phyloP scores from a whole-genome alignment of 2,329 filamentous ascomycete species.

The Akanthomyces uredinophilus region DNA sequence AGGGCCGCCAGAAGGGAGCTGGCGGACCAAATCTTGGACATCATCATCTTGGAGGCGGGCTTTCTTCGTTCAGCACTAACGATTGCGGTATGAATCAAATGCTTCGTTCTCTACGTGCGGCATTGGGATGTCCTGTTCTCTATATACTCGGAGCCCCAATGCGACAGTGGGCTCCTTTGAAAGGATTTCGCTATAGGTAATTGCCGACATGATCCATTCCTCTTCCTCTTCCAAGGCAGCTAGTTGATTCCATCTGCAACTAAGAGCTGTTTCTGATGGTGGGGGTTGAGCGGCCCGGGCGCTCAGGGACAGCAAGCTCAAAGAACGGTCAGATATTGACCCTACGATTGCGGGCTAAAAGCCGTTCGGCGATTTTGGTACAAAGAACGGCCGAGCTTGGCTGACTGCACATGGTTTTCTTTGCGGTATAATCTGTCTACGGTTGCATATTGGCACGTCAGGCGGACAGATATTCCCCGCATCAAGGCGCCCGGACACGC shows the following conservation, averaged over 20 bases:
- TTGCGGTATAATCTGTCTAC: too few relatives aligned
- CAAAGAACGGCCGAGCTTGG: too few relatives aligned
- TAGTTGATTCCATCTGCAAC: background rate
- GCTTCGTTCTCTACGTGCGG: too few relatives aligned
- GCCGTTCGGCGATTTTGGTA: too few relatives aligned
- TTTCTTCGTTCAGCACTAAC: background rate
- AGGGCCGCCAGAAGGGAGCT: background rate
- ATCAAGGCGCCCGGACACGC: background rate
- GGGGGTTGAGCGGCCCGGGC: background rate
- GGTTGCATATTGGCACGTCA: too few relatives aligned
- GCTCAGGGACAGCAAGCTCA: background rate
- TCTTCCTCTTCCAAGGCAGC: background rate
- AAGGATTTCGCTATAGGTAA: background rate
- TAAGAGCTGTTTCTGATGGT: background rate
- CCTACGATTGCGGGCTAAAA: too few relatives aligned
- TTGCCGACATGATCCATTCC: background rate
- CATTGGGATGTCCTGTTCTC: background rate
- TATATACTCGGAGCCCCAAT: background rate
- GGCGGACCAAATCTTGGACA: background rate
- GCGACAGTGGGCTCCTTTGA: background rate
- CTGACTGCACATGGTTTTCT: too few relatives aligned
- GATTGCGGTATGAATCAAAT: too few relatives aligned
- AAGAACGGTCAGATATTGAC: background rate
- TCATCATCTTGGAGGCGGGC: background rate
- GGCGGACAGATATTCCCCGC: background rate